Evolutionary conservation across 2,329 filamentous ascomycete species (phyloP), one percentile per base, ranked within the genome.

Genomic region (Gremmenia infestans): DNA sequence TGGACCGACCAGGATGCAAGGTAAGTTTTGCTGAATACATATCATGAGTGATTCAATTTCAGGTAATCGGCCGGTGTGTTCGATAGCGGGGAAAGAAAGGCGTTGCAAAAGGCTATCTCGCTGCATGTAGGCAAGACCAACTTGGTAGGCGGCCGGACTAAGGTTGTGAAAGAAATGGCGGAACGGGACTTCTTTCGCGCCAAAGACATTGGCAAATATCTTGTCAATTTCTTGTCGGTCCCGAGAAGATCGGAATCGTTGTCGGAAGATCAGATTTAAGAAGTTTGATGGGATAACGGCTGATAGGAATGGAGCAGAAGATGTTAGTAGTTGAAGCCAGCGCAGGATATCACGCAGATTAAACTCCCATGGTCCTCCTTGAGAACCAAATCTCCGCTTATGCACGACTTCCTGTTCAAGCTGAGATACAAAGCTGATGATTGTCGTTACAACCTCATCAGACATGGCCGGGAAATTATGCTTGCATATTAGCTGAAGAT

Each of bases 301-400:
- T 25, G 78, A 73, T 17, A 92, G 75, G 14, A 91, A 73, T 4
- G 83, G 77, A 45, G 86, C 78, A 1, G 78, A 69, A 0, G 81
- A 81, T 11, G 81, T 80, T 35, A 89, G 76, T 14, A 97, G 73
- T 62, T 88, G 82, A 48, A 97, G 75, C 93, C 93, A 97, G 58
- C 93, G 82, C 54, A 94, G 82, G 3, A 91, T 89, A 71, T 97
- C 93, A 71, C 91, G 87, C 61, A 99, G 75, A 67, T 96, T 99
- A 70, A 96, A 94, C 68, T 97, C 94, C 94, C 91, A 99, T 1
- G 95, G 94, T 6, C 87, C 89, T 14, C 84, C 84, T 62, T 84
- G 81, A 0, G 77, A 74, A 2, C 83, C 84, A 63, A 87, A 86
- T 0, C 75, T 72, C 58, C 77, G 79, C 51, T 79, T 74, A 28